Conservation (phyloP, 805 yeast species). For the Lachancea thermotolerans region DNA sequence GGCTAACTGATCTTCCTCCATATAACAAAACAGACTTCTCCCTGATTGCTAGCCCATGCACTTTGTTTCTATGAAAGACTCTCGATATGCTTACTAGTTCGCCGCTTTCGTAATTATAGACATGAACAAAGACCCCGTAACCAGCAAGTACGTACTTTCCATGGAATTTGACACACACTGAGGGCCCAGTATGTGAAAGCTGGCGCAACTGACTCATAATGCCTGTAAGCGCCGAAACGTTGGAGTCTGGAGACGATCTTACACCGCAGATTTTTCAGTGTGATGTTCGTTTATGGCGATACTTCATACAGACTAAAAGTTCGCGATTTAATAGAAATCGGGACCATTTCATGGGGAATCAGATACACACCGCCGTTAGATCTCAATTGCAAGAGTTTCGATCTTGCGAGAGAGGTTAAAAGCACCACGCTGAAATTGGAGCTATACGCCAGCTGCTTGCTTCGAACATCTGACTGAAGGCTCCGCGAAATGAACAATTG, state of each 20-base stretch:
- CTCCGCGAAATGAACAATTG: slow-evolving; percentile 27
- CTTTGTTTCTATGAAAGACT: slow-evolving; percentile 65
- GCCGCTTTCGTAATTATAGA: slow-evolving; percentile 41
- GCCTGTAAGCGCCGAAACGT: background rate
- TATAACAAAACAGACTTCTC: slow-evolving; percentile 37
- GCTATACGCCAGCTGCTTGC: background rate
- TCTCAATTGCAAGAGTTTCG: background rate
- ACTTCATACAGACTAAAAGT: background rate
- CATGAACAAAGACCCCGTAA: slow-evolving; percentile 59
- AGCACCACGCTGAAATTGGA: background rate
- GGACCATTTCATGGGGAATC: no score
- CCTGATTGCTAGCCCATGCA: slow-evolving; percentile 62
- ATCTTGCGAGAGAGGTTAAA: no score
- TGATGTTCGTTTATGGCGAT: no score
- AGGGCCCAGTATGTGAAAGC: slow-evolving; percentile 51
- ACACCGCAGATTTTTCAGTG: background rate
- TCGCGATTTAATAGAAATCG: background rate
- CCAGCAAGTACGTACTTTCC: slow-evolving; percentile 47
- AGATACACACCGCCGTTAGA: no score
- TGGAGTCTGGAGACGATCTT: background rate
- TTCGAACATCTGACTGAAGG: background rate
- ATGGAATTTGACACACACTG: slow-evolving; percentile 51
- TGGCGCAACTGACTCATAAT: background rate
- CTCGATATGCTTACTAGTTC: slow-evolving; percentile 35
- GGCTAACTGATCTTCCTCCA: slow-evolving; percentile 68